phyloP scores from a whole-genome alignment of 768 basidiomycete species.

The Mrakia gelida region DNA sequence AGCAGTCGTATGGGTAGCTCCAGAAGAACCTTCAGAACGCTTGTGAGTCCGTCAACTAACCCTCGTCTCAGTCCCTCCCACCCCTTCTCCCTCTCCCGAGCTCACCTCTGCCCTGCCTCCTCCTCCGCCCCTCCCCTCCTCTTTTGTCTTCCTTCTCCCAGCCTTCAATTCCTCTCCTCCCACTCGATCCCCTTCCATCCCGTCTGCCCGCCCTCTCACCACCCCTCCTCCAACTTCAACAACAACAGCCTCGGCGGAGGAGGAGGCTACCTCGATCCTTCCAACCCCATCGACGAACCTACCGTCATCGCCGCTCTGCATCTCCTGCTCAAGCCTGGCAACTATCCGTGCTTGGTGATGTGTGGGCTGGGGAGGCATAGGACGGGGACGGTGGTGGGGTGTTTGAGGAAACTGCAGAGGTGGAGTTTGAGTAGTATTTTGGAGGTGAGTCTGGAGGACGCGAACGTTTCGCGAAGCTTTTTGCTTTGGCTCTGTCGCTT shows the following conservation, averaged over 20 bases:
- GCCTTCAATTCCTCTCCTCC: slow-evolving; percentile 42
- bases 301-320: slow-evolving; percentile 45
- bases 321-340: slow-evolving; percentile 42
- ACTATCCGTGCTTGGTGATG: slow-evolving; percentile 44
- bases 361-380: slow-evolving; percentile 46
- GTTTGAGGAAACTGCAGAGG: slow-evolving; percentile 44
- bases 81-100: too few species aligned
- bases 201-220: slow-evolving; percentile 43
- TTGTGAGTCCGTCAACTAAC: slow-evolving; percentile 38
- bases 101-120: slow-evolving; percentile 32
- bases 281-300: slow-evolving; percentile 43
- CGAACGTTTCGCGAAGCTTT: too few species aligned
- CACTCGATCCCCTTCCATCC: slow-evolving; percentile 37
- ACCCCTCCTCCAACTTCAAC: slow-evolving; percentile 25
- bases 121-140: slow-evolving; percentile 42
- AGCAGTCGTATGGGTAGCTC: slow-evolving; percentile 45
- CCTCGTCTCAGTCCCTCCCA: not conserved
- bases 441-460: not conserved
- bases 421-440: slow-evolving; percentile 43
- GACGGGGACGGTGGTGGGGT: slow-evolving; percentile 44
- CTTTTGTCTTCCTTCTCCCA: slow-evolving; percentile 34
- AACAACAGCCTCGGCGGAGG: not conserved
- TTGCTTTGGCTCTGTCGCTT: too few species aligned
- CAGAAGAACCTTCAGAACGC: slow-evolving; percentile 44
- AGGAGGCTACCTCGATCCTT: slow-evolving; percentile 29